phyloP scores from a whole-genome alignment of 2,329 filamentous ascomycete species.

The Exophiala lecanii-corni region DNA sequence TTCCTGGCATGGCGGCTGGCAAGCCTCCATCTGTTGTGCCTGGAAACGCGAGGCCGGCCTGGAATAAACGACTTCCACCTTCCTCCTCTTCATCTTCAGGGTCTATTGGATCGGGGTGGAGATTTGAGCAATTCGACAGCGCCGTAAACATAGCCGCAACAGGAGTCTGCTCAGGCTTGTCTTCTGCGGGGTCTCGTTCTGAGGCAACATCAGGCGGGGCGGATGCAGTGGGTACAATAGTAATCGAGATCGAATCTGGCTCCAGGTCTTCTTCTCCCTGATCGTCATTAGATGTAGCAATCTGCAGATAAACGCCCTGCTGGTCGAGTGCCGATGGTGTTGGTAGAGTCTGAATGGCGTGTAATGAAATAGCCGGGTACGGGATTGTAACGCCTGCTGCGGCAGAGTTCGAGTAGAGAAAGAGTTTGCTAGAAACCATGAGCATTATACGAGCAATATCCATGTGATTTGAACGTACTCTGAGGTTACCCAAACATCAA shows the following conservation, averaged over 20 bases:
- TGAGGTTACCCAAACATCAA: constrained; percentile 47
- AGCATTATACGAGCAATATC: not conserved
- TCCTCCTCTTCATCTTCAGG: constrained; percentile 35
- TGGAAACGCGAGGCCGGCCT: constrained; percentile 35
- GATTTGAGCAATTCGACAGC: constrained; percentile 45
- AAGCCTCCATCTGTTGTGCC: constrained; percentile 36
- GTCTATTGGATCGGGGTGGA: constrained; percentile 43
- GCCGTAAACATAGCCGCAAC: constrained; percentile 41
- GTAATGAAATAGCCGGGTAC: constrained; percentile 46
- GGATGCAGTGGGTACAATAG: constrained; percentile 36
- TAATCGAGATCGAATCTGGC: constrained; percentile 40
- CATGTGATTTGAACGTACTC: constrained; percentile 34
- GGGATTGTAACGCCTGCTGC: constrained; percentile 41
- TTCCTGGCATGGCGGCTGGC: constrained; percentile 45
- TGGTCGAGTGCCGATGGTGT: constrained; percentile 29
- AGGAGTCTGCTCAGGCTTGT: constrained; percentile 34
- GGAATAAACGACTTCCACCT: constrained; percentile 31
- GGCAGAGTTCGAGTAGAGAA: constrained; percentile 36
- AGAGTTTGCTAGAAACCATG: constrained; percentile 37
- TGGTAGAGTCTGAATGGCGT: constrained; percentile 44
- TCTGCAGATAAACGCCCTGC: constrained; percentile 47
- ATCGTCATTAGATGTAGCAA: constrained; percentile 32
- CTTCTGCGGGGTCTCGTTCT: constrained; percentile 27
- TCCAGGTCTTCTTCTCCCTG: constrained; percentile 35
- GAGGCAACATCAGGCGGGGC: constrained; percentile 24